Base-by-base conservation (phyloP, 2,329 filamentous ascomycete species). In the Cercospora brassicicola region DNA sequence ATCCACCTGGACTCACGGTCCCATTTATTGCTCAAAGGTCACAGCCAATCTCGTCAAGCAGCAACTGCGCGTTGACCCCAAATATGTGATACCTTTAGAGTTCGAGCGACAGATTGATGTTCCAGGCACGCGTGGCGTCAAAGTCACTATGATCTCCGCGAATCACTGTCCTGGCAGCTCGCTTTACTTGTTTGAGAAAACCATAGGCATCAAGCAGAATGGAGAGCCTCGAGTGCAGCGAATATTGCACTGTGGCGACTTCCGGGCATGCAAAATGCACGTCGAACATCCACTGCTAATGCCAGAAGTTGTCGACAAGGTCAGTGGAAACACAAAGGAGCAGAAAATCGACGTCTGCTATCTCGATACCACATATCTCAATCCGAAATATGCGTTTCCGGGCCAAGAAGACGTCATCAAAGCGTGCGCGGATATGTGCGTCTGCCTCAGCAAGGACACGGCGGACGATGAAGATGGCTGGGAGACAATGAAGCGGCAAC, bases 101-200 rank as follows among this genome's bases (percentile, higher is more conserved):
- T 99, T 96, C 74, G 94, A 98, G 70, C 84, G 88, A 74, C 88
- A 86, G 62, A 85, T 90, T 5, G 91, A 96, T 69, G 87, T 99
- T 0, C 92, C 93, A 0, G 89, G 88, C 8, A 97, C 93, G 0
- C 87, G 91, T 64, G 93, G 93, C 1, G 94, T 93, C 5, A 87
- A 86, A 9, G 93, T 98, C 48, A 97, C 93, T 1, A 97, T 98
- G 93, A 93, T 99, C 33, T 89, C 92, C 2, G 95, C 95, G 11
- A 99, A 99, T 74, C 95, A 99, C 77, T 99, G 95, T 74, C 95
- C 95, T 0, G 95, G 95, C 0, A 97, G 93, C 75, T 96, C 94
- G 0, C 81, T 99, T 0, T 99, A 96, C 74, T 84, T 99, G 0
- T 98, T 97, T 73, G 91, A 97, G 77, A 97, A 97, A 78, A 81